A percentile compares a stretch with the other conserved stretches of the same genome.
phyloP scores from a whole-genome alignment of 108 stramenopile genomes.

The Discostella pseudostelligera region DNA sequence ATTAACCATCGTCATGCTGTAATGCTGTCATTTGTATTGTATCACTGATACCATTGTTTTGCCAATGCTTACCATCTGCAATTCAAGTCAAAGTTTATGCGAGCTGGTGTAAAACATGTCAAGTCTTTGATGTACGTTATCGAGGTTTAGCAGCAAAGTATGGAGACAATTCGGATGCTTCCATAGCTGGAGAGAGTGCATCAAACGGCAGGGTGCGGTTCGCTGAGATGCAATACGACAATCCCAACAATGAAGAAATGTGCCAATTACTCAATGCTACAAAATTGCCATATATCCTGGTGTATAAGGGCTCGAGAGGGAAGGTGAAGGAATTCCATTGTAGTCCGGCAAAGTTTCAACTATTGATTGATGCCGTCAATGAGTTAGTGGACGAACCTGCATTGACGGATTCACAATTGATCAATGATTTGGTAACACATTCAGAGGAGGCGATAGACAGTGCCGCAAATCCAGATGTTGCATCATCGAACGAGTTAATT shows the following conservation, averaged over 20 bases:
- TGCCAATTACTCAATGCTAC: slow-evolving; percentile 42
- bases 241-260: slow-evolving; percentile 38
- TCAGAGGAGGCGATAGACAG: neutral
- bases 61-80: neutral
- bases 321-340: slow-evolving; percentile 45
- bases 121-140: slow-evolving; percentile 38
- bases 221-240: slow-evolving; percentile 49
- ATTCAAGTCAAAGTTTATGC: slow-evolving; percentile 40
- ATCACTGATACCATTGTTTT: neutral
- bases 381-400: slow-evolving; percentile 24
- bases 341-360: slow-evolving; percentile 29
- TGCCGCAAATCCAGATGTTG: neutral
- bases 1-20: neutral
- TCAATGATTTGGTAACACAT: neutral
- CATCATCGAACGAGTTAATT: neutral
- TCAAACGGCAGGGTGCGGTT: slow-evolving; percentile 28
- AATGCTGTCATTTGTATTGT: neutral
- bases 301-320: slow-evolving; percentile 36
- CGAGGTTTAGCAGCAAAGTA: slow-evolving; percentile 28
- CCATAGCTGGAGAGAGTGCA: too few relatives aligned
- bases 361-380: slow-evolving; percentile 35
- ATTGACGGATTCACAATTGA: too few relatives aligned
- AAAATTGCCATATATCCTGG: slow-evolving; percentile 39
- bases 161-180: slow-evolving; percentile 16
- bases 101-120: slow-evolving; percentile 49